Evolutionary conservation across 306 rosid species (phyloP), one percentile per base, ranked within the genome.

Genomic region (Castanopsis chinensis): DNA sequence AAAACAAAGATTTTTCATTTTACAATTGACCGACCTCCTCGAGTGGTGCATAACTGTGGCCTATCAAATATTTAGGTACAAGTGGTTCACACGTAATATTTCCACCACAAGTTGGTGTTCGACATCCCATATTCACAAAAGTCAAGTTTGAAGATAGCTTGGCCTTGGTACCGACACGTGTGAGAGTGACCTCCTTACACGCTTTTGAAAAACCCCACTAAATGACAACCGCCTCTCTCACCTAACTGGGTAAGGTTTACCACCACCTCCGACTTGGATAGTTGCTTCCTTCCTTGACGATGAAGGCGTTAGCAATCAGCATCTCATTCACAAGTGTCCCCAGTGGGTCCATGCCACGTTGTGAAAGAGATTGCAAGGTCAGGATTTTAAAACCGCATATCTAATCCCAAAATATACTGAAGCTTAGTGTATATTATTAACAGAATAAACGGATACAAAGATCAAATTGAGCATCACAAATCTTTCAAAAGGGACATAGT

Each of bases 311-410:
- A 51, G 72, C 78, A 12, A 71, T 71, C 75, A 28, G 78, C 80
- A 19, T 79, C 52, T 70, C 43, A 53, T n/a, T n/a, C 28, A 70
- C 78, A 75, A 25, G 58, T 75, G 75, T 79, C 41, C 53, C 13
- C n/a, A 1, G 63, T 70, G 41, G 65, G 32, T 6, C 70, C 52
- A 0, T 63, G 81, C 57, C 78, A 82, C 75, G 64, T 55, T 2
- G 54, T n/a, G n/a, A 21, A 72, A 53, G 12, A 27, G 25, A 70
- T 61, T 23, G 54, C 3, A 32, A 59, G 49, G 77, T 18, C 56
- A 20, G 30, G 32, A 59, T 41, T 51, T 70, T 45, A 30, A 41
- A 41, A 57, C 18, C 27, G 0, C 41, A 52, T 51, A 60, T 60
- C 59, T 45, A 28, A 55, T 18, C 45, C 79, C 67, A 41, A 20